Evolutionary conservation across 805 yeast genomes (phyloP).

Genomic region (Ogataea degrootiae): DNA sequence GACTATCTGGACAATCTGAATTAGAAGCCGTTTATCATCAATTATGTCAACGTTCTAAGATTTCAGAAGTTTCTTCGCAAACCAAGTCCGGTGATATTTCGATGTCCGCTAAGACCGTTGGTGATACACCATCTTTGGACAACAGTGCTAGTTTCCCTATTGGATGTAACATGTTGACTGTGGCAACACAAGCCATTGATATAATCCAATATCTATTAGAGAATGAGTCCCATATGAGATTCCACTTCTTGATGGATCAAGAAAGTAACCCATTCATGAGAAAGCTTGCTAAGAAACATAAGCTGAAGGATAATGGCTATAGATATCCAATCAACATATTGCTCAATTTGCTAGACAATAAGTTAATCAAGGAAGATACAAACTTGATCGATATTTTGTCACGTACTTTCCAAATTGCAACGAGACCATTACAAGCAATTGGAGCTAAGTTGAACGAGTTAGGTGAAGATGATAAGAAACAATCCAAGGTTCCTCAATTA

Average conservation of each 20-base stretch:
- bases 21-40: conserved; percentile 59
- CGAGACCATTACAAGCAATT: conserved; percentile 62
- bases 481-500: conserved; percentile 30
- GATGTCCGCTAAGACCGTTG: conserved; percentile 1
- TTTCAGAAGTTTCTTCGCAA: conserved; percentile 1
- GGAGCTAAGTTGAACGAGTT: conserved; percentile 34
- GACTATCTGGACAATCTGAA: conserved; percentile 54
- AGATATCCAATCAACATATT: conserved; percentile 73
- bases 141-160: conserved; percentile 39
- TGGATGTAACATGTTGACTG: conserved; percentile 61
- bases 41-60: conserved; percentile 44
- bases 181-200: conserved; percentile 75
- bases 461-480: conserved; percentile 22
- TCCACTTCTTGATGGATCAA: conserved; percentile 76
- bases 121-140: conserved; percentile 4
- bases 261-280: conserved; percentile 44
- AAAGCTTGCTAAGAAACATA: conserved; percentile 32
- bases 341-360: conserved; percentile 56
- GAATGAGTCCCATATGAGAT: conserved; percentile 59
- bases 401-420: conserved; percentile 68
- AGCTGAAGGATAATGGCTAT: conserved; percentile 37
- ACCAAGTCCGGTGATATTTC: neutral
- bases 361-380: conserved; percentile 65
- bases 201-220: conserved; percentile 68
- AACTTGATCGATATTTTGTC: conserved; percentile 74